These are phyloP conservation scores for Spergularia bocconei DNA, from an alignment of 148 eudicot species.

Conservation along the genomic window DNA sequence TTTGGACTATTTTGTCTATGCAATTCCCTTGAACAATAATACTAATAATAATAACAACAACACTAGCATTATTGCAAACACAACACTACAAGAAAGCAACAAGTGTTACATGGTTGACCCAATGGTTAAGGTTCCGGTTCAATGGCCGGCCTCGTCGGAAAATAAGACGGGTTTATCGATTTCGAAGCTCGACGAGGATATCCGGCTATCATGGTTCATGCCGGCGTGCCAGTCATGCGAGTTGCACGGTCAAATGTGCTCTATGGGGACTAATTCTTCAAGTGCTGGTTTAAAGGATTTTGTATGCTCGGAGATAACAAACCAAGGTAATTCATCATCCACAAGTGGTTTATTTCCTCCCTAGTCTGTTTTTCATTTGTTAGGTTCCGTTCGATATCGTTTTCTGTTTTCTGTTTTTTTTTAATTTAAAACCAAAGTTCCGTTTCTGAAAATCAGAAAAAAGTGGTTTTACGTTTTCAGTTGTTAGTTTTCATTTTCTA, in stretches of 20 bases:
- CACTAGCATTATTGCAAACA: background rate
- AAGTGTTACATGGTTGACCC: constrained; percentile 25
- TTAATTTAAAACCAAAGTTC: too few relatives aligned
- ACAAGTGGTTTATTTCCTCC: too few relatives aligned
- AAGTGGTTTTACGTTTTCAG: too few relatives aligned
- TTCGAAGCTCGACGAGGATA: constrained; percentile 36
- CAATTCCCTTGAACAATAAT: constrained; percentile 21
- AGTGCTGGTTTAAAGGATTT: constrained; percentile 4
- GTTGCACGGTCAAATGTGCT: constrained; percentile 38
- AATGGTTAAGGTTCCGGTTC: constrained; percentile 39
- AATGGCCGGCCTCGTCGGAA: constrained; percentile 22
- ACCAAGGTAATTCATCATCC: constrained; percentile 14
- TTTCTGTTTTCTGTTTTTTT: too few relatives aligned
- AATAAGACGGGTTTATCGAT: constrained; percentile 24
- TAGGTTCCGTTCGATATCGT: too few relatives aligned
- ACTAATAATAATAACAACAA: background rate
- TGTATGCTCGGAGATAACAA: constrained; percentile 22
- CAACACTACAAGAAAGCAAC: background rate
- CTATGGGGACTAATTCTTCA: constrained; percentile 25
- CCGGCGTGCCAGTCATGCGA: constrained; percentile 54
- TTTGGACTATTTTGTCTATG: constrained; percentile 31
- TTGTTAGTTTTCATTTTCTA: too few relatives aligned
- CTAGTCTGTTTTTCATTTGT: background rate
- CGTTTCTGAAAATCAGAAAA: too few relatives aligned
- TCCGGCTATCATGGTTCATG: constrained; percentile 41